These are phyloP conservation scores for Cladobotryum mycophilum DNA, from an alignment of 2,329 filamentous ascomycete species.

Conservation along the genomic window DNA sequence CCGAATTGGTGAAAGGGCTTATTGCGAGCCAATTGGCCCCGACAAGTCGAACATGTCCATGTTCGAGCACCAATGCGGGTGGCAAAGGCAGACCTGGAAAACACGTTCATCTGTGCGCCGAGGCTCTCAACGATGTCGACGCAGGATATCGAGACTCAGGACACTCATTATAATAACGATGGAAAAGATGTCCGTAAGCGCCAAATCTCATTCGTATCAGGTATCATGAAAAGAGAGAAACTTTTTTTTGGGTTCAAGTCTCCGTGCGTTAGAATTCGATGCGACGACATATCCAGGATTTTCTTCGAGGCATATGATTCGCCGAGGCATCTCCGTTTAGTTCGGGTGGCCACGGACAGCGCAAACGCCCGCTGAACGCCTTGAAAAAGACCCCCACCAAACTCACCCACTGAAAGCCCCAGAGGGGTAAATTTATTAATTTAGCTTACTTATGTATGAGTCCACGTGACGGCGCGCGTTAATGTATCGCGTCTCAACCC, in stretches of 20 bases:
- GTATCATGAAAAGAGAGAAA: too few relatives aligned
- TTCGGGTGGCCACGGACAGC: slow-evolving; percentile 1
- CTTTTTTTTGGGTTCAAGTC: too few relatives aligned
- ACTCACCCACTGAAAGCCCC: too few relatives aligned
- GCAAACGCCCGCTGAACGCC: neutral
- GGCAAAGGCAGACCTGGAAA: slow-evolving; percentile 33
- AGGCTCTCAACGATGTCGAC: slow-evolving; percentile 10
- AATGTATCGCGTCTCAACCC: slow-evolving; percentile 7
- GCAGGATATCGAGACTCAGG: neutral
- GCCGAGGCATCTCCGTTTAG: slow-evolving; percentile 4
- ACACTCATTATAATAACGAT: slow-evolving; percentile 12
- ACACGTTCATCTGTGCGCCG: slow-evolving; percentile 35
- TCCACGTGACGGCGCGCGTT: slow-evolving; percentile 10
- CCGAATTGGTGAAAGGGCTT: slow-evolving; percentile 23
- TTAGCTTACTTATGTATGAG: too few relatives aligned
- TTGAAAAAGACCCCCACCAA: neutral
- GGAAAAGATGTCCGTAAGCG: neutral
- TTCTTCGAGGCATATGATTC: slow-evolving; percentile 10
- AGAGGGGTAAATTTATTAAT: too few relatives aligned
- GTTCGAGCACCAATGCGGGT: slow-evolving; percentile 31
- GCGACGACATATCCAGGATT: slow-evolving; percentile 12
- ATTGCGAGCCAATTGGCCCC: slow-evolving; percentile 30
- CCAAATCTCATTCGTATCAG: neutral
- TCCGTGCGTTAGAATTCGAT: neutral
- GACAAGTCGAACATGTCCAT: slow-evolving; percentile 44